These are phyloP conservation scores for Rubia yunnanensis DNA, from an alignment of 257 asterid species.

Conservation along the genomic window DNA sequence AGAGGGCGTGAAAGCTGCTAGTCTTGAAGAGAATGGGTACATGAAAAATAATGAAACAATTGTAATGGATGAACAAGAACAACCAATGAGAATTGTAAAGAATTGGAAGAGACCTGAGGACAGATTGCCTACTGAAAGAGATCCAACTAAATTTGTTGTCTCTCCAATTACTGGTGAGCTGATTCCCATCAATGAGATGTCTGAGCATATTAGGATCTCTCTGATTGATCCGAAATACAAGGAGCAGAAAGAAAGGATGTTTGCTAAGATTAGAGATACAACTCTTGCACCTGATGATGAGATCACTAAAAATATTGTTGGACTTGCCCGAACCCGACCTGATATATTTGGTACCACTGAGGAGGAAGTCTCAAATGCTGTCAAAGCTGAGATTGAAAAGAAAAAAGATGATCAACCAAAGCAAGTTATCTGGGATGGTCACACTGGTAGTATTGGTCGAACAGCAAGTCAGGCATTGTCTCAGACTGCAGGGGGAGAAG, in stretches of 20 bases:
- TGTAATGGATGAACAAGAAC: constrained; percentile 56
- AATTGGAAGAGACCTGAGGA: constrained; percentile 80
- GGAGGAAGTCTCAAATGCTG: constrained; percentile 98
- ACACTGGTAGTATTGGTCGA: constrained; percentile 85
- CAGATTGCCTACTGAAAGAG: constrained; percentile 74
- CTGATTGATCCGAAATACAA: constrained; percentile 88
- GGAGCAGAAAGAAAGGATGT: constrained; percentile 97
- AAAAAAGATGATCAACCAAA: constrained; percentile 90
- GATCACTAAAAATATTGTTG: constrained; percentile 82
- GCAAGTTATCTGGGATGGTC: constrained; percentile 99
- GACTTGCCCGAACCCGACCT: constrained; percentile 88
- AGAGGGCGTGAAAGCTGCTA: constrained; percentile 89
- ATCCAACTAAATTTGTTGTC: constrained; percentile 66
- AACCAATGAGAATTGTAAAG: constrained; percentile 90
- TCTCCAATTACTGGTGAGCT: constrained; percentile 95
- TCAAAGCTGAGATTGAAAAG: constrained; percentile 90
- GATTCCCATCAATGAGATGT: constrained; percentile 77
- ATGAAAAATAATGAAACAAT: constrained; percentile 37
- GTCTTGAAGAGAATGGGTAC: constrained; percentile 57
- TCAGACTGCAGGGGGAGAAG: constrained; percentile 62
- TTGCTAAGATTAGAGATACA: constrained; percentile 88
- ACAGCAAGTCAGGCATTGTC: constrained; percentile 86
- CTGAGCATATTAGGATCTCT: constrained; percentile 96
- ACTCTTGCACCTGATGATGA: constrained; percentile 97
- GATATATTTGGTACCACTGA: constrained; percentile 97